Evolutionary conservation across 257 asterid species (phyloP).

Genomic region (Solanum neorickii): DNA sequence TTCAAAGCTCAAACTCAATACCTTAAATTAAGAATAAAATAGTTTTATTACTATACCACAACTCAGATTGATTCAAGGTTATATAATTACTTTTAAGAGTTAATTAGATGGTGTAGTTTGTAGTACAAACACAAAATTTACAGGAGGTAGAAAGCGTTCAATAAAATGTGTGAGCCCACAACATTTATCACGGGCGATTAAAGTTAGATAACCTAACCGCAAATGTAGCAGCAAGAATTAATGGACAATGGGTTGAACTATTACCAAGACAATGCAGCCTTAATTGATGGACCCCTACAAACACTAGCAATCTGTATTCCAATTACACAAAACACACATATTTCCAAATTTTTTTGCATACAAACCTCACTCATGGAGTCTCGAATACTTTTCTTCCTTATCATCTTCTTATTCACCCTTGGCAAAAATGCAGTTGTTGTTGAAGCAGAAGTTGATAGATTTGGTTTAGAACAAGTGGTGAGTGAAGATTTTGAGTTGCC

Average conservation of each 20-base stretch:
- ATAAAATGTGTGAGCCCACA: background rate
- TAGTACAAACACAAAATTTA: background rate
- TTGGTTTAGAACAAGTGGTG: constrained; percentile 13
- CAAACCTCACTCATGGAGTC: constrained; percentile 1
- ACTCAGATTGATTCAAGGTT: background rate
- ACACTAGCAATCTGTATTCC: constrained; percentile 2
- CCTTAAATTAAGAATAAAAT: fast-evolving
- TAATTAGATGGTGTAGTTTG: background rate
- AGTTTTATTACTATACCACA: fast-evolving
- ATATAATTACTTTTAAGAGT: background rate
- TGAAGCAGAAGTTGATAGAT: constrained; percentile 13
- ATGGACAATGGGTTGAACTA: background rate
- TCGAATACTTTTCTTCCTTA: constrained; percentile 6
- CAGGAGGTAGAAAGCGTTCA: background rate
- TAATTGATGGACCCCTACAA: background rate
- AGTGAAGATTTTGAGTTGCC: constrained; percentile 27
- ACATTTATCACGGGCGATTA: background rate
- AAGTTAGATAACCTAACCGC: background rate
- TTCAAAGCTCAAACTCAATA: fast-evolving
- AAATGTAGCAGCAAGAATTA: background rate
- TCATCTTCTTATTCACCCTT: constrained; percentile 7
- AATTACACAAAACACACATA: background rate
- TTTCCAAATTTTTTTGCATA: background rate
- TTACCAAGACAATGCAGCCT: background rate
- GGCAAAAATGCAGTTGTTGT: background rate